Conservation (phyloP, 352 stramenopile species). For the Phytophthora uliginosa region DNA sequence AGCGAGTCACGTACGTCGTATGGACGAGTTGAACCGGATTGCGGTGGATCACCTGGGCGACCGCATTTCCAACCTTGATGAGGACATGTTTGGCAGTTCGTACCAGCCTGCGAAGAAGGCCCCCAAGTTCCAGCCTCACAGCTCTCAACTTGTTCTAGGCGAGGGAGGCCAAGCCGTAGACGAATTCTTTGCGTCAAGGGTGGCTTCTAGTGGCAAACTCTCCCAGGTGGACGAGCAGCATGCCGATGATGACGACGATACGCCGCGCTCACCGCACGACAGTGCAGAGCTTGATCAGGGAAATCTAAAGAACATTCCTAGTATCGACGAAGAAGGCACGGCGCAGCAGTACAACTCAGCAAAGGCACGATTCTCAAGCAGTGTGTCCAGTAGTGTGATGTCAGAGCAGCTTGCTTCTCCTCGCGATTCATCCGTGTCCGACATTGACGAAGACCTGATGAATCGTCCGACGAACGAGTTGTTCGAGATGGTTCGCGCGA, state of each 20-base stretch:
- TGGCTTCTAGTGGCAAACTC: constrained; percentile 23
- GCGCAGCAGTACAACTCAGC: constrained; percentile 11
- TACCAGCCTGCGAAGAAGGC: constrained; percentile 17
- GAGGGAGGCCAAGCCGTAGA: constrained; percentile 34
- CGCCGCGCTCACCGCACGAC: constrained; percentile 24
- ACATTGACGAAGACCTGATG: constrained; percentile 59
- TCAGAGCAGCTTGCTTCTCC: constrained; percentile 32
- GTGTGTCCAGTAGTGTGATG: constrained; percentile 32
- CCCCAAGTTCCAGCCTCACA: constrained; percentile 26
- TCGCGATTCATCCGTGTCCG: constrained; percentile 36
- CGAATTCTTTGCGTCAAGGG: constrained; percentile 30
- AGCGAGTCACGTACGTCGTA: constrained; percentile 54
- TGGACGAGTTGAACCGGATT: constrained; percentile 66
- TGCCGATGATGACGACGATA: constrained; percentile 15
- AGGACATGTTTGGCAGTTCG: constrained; percentile 35
- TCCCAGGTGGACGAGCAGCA: constrained; percentile 27
- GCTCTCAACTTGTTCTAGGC: constrained; percentile 34
- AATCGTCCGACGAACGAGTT: constrained; percentile 59
- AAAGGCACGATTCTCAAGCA: constrained; percentile 31
- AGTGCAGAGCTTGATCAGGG: constrained; percentile 23
- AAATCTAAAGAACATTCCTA: constrained; percentile 28
- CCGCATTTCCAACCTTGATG: constrained; percentile 52
- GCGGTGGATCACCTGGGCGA: constrained; percentile 55
- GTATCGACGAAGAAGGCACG: constrained; percentile 27
- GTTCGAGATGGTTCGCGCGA: constrained; percentile 56